These are phyloP conservation scores for Trichophyton benhamiae DNA, from an alignment of 2,329 filamentous ascomycete genomes.

Conservation along the genomic window DNA sequence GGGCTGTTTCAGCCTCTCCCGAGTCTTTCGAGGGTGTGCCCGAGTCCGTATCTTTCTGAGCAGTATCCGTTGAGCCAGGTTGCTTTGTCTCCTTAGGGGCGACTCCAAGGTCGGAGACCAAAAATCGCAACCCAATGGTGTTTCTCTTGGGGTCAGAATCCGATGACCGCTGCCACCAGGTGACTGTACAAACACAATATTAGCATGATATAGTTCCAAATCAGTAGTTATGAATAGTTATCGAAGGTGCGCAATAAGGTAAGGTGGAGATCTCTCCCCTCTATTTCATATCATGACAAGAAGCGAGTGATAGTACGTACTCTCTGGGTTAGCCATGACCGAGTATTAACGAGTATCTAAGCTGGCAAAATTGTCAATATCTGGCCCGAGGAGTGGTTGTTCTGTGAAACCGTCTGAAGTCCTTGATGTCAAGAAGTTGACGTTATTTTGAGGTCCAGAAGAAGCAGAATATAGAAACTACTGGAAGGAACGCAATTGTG, in stretches of 20 bases:
- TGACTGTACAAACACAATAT: slow-evolving; percentile 46
- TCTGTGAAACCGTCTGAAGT: background rate
- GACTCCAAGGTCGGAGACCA: slow-evolving; percentile 67
- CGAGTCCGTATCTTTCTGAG: background rate
- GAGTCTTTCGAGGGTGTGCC: too few relatives aligned
- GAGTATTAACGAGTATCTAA: background rate
- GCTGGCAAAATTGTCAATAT: background rate
- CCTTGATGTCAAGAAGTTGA: background rate
- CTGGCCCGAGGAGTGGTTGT: background rate
- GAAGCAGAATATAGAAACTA: background rate
- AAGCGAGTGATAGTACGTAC: background rate
- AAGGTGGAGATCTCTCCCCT: background rate
- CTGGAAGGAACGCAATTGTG: background rate
- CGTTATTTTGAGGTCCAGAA: background rate
- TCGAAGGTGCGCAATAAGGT: background rate
- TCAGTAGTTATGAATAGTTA: background rate
- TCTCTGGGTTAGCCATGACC: background rate
- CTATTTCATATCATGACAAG: background rate
- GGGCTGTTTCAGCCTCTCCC: background rate
- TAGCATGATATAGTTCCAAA: background rate
- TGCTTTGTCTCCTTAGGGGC: background rate
- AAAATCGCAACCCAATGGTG: slow-evolving; percentile 86
- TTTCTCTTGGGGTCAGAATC: slow-evolving; percentile 70
- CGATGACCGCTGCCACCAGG: slow-evolving; percentile 96
- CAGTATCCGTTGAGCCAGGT: background rate